These are phyloP conservation scores for Nakazawaea anatomiae DNA, from an alignment of 805 yeast genomes.

Conservation along the genomic window DNA sequence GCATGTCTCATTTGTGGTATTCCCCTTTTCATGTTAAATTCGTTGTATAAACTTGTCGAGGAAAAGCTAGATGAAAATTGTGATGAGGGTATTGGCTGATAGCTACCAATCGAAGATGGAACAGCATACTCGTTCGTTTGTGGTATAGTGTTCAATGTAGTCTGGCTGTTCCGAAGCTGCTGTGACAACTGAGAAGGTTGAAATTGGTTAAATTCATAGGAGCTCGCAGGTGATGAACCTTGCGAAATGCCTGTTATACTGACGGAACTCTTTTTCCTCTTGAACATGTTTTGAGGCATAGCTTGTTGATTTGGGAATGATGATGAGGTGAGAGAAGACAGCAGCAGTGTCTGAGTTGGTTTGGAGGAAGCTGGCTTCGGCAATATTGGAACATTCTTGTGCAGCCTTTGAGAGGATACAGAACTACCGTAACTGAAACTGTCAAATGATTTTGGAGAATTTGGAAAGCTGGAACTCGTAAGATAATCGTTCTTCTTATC, in stretches of 20 bases:
- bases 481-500: slow-evolving; percentile 4
- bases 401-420: background rate
- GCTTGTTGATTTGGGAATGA: background rate
- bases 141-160: background rate
- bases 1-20: slow-evolving; percentile 2
- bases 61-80: slow-evolving; percentile 9
- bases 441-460: slow-evolving; percentile 6
- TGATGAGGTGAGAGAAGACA: background rate
- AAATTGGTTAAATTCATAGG: background rate
- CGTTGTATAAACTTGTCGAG: slow-evolving; percentile 12
- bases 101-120: background rate
- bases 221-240: slow-evolving; percentile 8
- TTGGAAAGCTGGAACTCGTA: slow-evolving; percentile 7
- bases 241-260: slow-evolving; percentile 4
- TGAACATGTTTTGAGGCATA: slow-evolving; percentile 7
- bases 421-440: background rate
- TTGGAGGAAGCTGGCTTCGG: slow-evolving; percentile 7
- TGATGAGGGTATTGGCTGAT: background rate
- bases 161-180: background rate
- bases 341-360: background rate
- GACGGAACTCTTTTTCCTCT: slow-evolving; percentile 10
- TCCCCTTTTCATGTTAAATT: slow-evolving; percentile 14
- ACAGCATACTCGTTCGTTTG: background rate
- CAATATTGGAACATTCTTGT: slow-evolving; percentile 11
- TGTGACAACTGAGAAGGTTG: slow-evolving; percentile 7